Evolutionary conservation across 192 early-diverging fungal species (phyloP), one percentile per base, ranked within the genome.

Genomic region (Coemansia sp.): DNA sequence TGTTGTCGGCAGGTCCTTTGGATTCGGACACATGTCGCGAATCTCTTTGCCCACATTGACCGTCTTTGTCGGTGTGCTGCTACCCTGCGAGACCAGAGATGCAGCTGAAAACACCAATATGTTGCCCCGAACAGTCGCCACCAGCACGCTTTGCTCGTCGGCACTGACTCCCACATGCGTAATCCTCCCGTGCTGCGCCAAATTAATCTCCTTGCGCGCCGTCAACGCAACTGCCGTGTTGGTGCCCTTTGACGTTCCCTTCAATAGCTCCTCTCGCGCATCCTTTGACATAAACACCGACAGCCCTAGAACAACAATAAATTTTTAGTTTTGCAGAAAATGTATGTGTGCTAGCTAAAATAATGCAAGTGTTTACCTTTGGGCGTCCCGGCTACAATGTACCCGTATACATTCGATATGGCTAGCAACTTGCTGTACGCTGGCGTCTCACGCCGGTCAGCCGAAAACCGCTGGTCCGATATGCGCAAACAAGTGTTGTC

Each of bases 11-110:
- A 69, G 58, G 21, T 69, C 73, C 43, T 75, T 76, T 7, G 87
- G 83, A 59, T 92, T 92, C 37, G 88, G 84, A 8, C 85, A 81
- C 56, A 90, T 56, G 59, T 92, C 90, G 4, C 76, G 60, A 58
- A 90, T 83, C 45, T 85, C 82, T 2, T 60, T 24, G 7, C 75
- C 75, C 24, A 86, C 55, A 12, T 45, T 22, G 24, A 87, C 63
- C 6, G 51, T 66, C 41, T 60, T 82, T 6, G 57, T 57, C 9
- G 89, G 85, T 12, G 54, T 27, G 19, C 41, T 65, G 55, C 66
- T 57, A 3, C 76, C 70, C 17, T 60, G 54, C 64, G 76, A 55
- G 14, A 72, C 47, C 48, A 72, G 47, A 14, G 67, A 62, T 4
- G 45, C 22, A 2, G 72, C 70, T 8, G 62, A 49, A 65, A 67